phyloP scores from a whole-genome alignment of 1,284 basidiomycete species.

The Cryptococcus sp. region DNA sequence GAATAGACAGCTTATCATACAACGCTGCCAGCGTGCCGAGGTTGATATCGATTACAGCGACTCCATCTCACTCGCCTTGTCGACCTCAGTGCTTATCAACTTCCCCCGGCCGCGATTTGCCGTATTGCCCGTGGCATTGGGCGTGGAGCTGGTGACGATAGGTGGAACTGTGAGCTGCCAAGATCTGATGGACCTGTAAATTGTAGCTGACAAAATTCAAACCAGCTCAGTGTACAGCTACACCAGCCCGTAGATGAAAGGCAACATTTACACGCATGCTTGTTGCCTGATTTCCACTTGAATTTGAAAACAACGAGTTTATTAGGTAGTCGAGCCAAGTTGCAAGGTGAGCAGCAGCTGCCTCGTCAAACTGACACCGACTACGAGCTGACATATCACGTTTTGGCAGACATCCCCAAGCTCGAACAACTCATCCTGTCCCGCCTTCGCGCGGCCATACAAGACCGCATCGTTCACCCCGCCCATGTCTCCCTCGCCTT shows the following conservation, averaged over 20 bases:
- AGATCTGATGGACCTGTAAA: no score
- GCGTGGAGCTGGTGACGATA: constrained; percentile 58
- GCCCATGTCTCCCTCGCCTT: constrained; percentile 54
- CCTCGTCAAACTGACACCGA: not conserved
- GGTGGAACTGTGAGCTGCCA: constrained; percentile 57
- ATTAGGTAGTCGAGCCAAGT: constrained; percentile 60
- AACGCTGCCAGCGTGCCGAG: constrained; percentile 54
- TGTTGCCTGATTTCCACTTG: constrained; percentile 61
- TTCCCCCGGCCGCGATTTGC: constrained; percentile 61
- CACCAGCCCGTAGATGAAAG: constrained; percentile 42
- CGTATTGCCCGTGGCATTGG: constrained; percentile 59
- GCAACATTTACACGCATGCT: constrained; percentile 56
- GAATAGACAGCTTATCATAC: not conserved
- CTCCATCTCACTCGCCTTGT: constrained; percentile 57
- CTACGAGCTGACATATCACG: not conserved
- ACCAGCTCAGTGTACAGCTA: constrained; percentile 45
- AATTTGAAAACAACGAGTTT: constrained; percentile 58
- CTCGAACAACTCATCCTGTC: constrained; percentile 61
- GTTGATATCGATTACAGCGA: constrained; percentile 61
- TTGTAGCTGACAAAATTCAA: constrained; percentile 1
- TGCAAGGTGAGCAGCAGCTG: constrained; percentile 51
- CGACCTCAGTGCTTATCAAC: constrained; percentile 61
- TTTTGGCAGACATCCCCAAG: constrained; percentile 58
- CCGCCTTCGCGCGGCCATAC: constrained; percentile 56
- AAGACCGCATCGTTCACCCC: constrained; percentile 59